phyloP scores from a whole-genome alignment of 805 yeast genomes.

The Saturnispora dispora region DNA sequence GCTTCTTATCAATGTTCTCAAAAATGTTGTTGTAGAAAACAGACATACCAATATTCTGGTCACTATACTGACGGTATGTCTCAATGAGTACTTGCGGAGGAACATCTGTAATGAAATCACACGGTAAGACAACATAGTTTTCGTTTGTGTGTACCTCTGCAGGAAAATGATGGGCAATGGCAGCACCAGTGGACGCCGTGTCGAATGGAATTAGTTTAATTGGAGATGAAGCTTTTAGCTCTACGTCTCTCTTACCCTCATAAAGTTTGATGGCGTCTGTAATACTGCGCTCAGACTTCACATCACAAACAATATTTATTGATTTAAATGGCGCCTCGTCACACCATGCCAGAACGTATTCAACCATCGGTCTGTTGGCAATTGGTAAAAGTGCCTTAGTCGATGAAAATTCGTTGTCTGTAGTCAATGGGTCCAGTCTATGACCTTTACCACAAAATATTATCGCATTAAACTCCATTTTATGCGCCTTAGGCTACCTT shows the following conservation, averaged over 20 bases:
- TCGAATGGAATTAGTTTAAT: conserved; percentile 37
- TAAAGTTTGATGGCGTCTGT: conserved; percentile 41
- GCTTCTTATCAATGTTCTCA: conserved; percentile 72
- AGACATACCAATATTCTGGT: conserved; percentile 60
- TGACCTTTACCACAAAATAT: conserved; percentile 83
- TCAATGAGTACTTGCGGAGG: conserved; percentile 87
- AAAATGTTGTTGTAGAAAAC: conserved; percentile 67
- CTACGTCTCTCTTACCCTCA: conserved; percentile 30
- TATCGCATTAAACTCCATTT: conserved; percentile 88
- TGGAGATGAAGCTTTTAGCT: conserved; percentile 25
- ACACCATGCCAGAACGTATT: conserved; percentile 89
- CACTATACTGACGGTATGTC: conserved; percentile 65
- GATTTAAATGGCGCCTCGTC: conserved; percentile 70
- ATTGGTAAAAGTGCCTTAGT: conserved; percentile 85
- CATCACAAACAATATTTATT: conserved; percentile 50
- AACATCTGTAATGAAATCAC: conserved; percentile 87
- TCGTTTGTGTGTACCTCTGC: conserved; percentile 13
- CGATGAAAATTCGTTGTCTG: conserved; percentile 49
- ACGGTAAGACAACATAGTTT: conserved; percentile 78
- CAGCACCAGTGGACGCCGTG: conserved; percentile 53
- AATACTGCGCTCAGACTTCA: conserved; percentile 39
- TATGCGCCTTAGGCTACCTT: not conserved
- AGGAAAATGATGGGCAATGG: conserved; percentile 31
- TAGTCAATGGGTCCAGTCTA: conserved; percentile 62
- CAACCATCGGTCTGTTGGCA: conserved; percentile 83